Conservation (phyloP, 192 early-diverging fungal species). For the Backusella macrospora region DNA sequence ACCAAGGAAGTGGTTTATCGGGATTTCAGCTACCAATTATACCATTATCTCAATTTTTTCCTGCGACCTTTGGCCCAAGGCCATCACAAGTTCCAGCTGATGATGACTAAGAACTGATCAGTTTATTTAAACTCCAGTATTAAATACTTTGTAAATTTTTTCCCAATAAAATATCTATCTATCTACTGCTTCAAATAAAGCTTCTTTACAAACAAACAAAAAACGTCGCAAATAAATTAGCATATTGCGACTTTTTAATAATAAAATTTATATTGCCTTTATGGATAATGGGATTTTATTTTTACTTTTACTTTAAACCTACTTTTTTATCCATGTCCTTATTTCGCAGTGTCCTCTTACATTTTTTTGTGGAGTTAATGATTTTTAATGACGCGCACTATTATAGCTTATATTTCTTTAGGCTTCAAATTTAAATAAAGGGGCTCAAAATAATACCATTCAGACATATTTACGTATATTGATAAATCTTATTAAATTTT, state of each 20-base stretch:
- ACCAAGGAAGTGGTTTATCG: not conserved
- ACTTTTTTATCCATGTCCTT: not conserved
- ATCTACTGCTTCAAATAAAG: not conserved
- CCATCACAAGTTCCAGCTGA: not conserved
- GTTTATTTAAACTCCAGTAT: not conserved
- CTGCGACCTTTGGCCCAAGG: not conserved
- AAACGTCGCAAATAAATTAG: not conserved
- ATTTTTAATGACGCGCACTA: not conserved
- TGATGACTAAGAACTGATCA: not conserved
- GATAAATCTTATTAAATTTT: not conserved
- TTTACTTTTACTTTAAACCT: not conserved
- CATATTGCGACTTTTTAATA: not conserved
- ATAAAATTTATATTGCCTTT: not conserved
- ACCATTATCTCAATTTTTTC: not conserved
- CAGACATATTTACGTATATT: not conserved
- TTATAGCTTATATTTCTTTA: conserved; percentile 5
- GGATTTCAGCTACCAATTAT: not conserved
- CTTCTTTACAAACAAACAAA: not conserved
- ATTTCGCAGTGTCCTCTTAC: not conserved
- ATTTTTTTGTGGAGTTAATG: not conserved
- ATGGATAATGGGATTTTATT: not conserved
- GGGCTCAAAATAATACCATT: not conserved
- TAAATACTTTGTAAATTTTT: not conserved
- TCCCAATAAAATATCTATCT: not conserved
- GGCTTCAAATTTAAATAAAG: not conserved